Percentiles rank a stretch among this genome's conserved stretches.
Conservation (phyloP, 2,329 filamentous ascomycete species). For the Fusarium nelsonii region DNA sequence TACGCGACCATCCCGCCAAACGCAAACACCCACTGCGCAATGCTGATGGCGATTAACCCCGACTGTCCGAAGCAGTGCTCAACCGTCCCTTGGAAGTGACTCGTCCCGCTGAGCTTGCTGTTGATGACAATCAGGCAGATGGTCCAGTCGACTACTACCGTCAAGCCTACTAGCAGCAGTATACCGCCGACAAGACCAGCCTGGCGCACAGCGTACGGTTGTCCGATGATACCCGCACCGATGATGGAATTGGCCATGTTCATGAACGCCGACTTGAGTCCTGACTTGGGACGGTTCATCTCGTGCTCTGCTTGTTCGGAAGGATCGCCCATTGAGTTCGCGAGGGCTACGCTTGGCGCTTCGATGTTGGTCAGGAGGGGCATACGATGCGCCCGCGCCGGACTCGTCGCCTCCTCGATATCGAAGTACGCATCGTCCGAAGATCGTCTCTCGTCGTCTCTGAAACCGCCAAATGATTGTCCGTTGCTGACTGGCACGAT, state of each 20-base stretch:
- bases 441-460: conserved; percentile 33
- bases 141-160: conserved; percentile 93
- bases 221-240: conserved; percentile 79
- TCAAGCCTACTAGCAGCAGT: conserved; percentile 81
- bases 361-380: conserved; percentile 87
- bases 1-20: conserved; percentile 99
- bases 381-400: conserved; percentile 66
- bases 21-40: conserved; percentile 98
- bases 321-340: conserved; percentile 60
- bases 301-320: conserved; percentile 65
- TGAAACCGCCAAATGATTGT: conserved; percentile 25
- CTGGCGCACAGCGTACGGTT: conserved; percentile 96
- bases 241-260: conserved; percentile 99
- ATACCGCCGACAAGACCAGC: conserved; percentile 87
- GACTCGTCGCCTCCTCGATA: conserved; percentile 59
- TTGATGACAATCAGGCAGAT: conserved; percentile 97
- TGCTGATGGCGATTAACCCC: conserved; percentile 85
- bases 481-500: conserved; percentile 52
- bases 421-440: conserved; percentile 62
- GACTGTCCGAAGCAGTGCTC: conserved; percentile 92
- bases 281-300: conserved; percentile 80
- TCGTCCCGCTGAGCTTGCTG: conserved; percentile 92
- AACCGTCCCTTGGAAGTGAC: conserved; percentile 95
- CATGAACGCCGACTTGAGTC: conserved; percentile 92
- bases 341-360: conserved; percentile 80